Evolutionary conservation across 495 filamentous ascomycete species (phyloP), one percentile per base, ranked within the genome.

Genomic region (Rostrohypoxylon terebratum): DNA sequence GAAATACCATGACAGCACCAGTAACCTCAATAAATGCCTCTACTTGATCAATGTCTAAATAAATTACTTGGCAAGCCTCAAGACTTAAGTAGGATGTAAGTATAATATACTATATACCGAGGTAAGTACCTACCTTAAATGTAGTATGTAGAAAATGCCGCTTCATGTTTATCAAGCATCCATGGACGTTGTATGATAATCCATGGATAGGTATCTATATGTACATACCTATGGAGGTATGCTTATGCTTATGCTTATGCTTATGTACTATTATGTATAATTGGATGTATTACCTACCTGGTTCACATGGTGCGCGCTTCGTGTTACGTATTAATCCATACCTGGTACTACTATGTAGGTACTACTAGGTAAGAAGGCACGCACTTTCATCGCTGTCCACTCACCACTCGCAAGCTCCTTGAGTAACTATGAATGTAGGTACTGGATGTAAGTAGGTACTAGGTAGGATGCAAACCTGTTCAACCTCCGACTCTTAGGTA

Each of bases 21-120:
- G n/a, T n/a, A n/a, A n/a, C n/a, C n/a, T n/a, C 11, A 68, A 51
- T 25, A 61, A 54, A 62, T 62, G 47, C 48, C 31, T 57, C 28
- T 60, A 51, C n/a, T 33, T 48, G 44, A 48, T 20, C 18, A 48
- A n/a, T n/a, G n/a, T n/a, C n/a, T n/a, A n/a, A n/a, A n/a, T n/a
- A n/a, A n/a, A n/a, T n/a, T n/a, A n/a, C n/a, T n/a, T n/a, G n/a
- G n/a, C n/a, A n/a, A n/a, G n/a, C n/a, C n/a, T n/a, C n/a, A n/a
- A n/a, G n/a, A n/a, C n/a, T n/a, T n/a, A n/a, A n/a, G n/a, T n/a
- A n/a, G n/a, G n/a, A 34, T 34, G 33, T 8, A 34, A 34, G 33
- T 34, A 34, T 8, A 4, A 8, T 34, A 8, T 34, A 34, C 8
- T 34, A 34, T 34, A 8, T 34, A 34, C 8, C 33, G 33, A 34